Conservation (phyloP, 2,329 filamentous ascomycete species). For the Coniochaeta ligniaria region DNA sequence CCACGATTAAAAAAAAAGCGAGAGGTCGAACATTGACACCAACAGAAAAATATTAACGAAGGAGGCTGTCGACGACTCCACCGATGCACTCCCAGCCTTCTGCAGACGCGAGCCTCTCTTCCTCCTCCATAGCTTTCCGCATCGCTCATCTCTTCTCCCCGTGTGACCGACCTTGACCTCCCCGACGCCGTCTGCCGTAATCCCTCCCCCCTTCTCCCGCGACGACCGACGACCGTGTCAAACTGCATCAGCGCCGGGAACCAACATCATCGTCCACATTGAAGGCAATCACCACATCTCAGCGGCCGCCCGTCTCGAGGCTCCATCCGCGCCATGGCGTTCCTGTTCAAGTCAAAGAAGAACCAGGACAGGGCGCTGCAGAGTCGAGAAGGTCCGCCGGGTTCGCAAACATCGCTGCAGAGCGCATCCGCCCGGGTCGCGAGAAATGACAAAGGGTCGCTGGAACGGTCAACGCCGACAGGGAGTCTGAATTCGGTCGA, state of each 20-base stretch:
- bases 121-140: constrained; percentile 16
- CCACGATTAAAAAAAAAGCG: constrained; percentile 23
- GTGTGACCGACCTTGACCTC: background rate
- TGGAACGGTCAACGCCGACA: constrained; percentile 63
- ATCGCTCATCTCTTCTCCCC: constrained; percentile 5
- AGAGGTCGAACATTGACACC: constrained; percentile 24
- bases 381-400: constrained; percentile 43
- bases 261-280: background rate
- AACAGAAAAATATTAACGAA: constrained; percentile 11
- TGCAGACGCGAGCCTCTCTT: constrained; percentile 27
- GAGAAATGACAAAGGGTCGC: constrained; percentile 48
- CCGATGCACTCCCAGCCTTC: constrained; percentile 39
- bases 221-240: background rate
- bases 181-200: background rate
- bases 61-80: constrained; percentile 14
- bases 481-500: constrained; percentile 70
- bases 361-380: constrained; percentile 53
- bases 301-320: constrained; percentile 27
- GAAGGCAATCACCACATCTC: background rate
- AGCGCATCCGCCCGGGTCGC: constrained; percentile 38
- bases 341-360: constrained; percentile 79
- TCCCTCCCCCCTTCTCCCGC: background rate
- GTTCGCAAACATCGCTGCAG: constrained; percentile 41
- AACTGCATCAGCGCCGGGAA: background rate
- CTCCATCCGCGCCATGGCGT: constrained; percentile 57